A percentile compares a stretch with the other conserved stretches of the same genome.
These are phyloP conservation scores for Tausonia pullulans DNA, from an alignment of 1,284 basidiomycete species.

Conservation along the genomic window DNA sequence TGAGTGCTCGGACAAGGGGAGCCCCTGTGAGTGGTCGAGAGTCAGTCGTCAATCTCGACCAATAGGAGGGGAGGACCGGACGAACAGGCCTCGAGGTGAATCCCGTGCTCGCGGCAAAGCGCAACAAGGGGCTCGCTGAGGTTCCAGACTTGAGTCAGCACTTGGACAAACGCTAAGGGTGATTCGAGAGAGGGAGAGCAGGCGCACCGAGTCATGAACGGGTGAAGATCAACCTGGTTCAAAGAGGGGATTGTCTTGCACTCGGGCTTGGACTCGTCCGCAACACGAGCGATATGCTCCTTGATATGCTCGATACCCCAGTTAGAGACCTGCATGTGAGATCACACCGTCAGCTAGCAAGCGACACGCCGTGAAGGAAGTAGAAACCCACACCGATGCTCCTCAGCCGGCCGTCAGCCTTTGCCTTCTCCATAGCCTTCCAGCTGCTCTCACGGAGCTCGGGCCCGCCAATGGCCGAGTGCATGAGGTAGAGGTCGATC, in stretches of 20 bases:
- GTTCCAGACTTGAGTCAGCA: conserved; percentile 14
- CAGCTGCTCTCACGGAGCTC: conserved; percentile 36
- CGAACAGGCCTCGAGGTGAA: conserved; percentile 35
- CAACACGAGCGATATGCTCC: conserved; percentile 32
- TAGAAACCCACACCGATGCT: background rate
- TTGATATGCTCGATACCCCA: conserved; percentile 39
- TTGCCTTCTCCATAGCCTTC: conserved; percentile 34
- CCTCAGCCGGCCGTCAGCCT: conserved; percentile 33
- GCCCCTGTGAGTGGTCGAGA: conserved; percentile 20
- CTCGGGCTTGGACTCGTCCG: conserved; percentile 29
- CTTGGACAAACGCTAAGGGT: too few relatives aligned
- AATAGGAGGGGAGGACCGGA: background rate
- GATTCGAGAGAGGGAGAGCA: too few relatives aligned
- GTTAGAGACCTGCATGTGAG: conserved; percentile 30
- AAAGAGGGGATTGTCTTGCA: conserved; percentile 23
- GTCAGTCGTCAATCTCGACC: conserved; percentile 28
- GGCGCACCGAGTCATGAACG: conserved; percentile 33
- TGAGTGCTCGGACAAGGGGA: conserved; percentile 36
- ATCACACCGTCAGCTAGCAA: too few relatives aligned
- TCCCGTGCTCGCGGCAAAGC: conserved; percentile 36
- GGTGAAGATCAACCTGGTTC: conserved; percentile 35
- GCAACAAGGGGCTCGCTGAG: conserved; percentile 33
- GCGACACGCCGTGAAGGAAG: too few relatives aligned
- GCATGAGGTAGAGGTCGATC: conserved; percentile 35
- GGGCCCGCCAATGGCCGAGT: conserved; percentile 38